phyloP scores from a whole-genome alignment of 2,329 filamentous ascomycete genomes.

The Helicocarpus griseus region DNA sequence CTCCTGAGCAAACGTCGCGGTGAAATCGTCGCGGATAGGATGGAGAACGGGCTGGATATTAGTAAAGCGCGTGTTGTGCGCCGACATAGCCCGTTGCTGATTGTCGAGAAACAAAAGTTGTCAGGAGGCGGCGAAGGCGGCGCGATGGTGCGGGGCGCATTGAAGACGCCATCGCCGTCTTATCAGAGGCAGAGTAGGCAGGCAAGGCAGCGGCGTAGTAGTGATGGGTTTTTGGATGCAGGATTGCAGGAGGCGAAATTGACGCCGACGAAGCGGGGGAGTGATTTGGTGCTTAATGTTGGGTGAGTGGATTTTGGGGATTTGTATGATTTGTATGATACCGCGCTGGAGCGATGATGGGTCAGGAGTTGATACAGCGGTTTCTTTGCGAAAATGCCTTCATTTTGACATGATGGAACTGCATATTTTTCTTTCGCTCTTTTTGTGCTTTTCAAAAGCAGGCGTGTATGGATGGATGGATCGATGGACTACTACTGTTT shows the following conservation, averaged over 20 bases:
- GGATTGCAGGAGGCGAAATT: conserved; percentile 20
- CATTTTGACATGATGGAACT: too few species aligned
- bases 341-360: neutral
- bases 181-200: neutral
- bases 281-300: conserved; percentile 24
- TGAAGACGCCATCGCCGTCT: neutral
- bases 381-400: too few species aligned
- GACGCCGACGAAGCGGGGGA: conserved; percentile 22
- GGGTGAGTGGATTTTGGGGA: conserved; percentile 13
- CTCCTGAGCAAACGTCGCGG: conserved; percentile 17
- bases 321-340: neutral
- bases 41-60: conserved; percentile 12
- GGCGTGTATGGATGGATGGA: too few species aligned
- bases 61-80: neutral
- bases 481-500: too few species aligned
- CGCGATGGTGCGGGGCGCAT: neutral
- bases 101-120: neutral
- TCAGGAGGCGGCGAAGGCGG: too few species aligned
- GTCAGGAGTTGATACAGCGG: too few species aligned
- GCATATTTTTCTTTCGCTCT: too few species aligned
- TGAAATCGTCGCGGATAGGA: conserved; percentile 12
- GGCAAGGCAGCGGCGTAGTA: neutral
- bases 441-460: too few species aligned
- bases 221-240: neutral
- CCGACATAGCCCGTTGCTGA: neutral